phyloP scores from a whole-genome alignment of 495 filamentous ascomycete species.

The Tetracladium setigerum region DNA sequence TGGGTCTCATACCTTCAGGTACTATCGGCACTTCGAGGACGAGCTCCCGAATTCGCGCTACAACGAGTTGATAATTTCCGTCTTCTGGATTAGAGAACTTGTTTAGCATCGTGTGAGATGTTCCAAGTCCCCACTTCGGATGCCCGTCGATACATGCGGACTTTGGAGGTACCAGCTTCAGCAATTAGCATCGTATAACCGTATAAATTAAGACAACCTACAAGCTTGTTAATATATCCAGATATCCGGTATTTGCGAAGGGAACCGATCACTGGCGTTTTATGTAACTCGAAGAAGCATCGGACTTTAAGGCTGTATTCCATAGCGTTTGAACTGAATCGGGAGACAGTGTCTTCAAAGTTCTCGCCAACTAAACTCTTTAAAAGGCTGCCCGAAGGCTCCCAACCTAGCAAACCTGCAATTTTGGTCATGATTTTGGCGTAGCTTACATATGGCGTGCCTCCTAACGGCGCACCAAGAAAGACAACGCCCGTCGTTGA shows the following conservation, averaged over 20 bases:
- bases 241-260: background rate
- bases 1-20: too few species aligned
- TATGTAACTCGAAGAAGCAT: background rate
- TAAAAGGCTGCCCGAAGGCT: background rate
- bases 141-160: background rate
- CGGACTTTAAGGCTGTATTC: background rate
- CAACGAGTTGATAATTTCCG: background rate
- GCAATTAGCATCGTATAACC: background rate
- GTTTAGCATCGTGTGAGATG: background rate
- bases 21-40: too few species aligned
- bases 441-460: background rate
- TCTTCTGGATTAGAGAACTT: background rate
- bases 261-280: background rate
- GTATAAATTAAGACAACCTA: background rate
- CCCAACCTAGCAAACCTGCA: background rate
- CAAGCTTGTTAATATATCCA: background rate
- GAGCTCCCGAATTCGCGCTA: background rate
- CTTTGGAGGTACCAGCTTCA: background rate
- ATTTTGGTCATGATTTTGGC: background rate
- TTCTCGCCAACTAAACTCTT: background rate
- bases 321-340: background rate
- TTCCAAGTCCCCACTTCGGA: background rate
- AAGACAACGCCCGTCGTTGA: conserved; percentile 15
- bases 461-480: conserved; percentile 1
- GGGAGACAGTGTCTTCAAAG: background rate